Percentiles rank a stretch among this genome's conserved stretches.
Evolutionary conservation across 2,329 filamentous ascomycete genomes (phyloP).

Genomic region (Neonectria coccinea): DNA sequence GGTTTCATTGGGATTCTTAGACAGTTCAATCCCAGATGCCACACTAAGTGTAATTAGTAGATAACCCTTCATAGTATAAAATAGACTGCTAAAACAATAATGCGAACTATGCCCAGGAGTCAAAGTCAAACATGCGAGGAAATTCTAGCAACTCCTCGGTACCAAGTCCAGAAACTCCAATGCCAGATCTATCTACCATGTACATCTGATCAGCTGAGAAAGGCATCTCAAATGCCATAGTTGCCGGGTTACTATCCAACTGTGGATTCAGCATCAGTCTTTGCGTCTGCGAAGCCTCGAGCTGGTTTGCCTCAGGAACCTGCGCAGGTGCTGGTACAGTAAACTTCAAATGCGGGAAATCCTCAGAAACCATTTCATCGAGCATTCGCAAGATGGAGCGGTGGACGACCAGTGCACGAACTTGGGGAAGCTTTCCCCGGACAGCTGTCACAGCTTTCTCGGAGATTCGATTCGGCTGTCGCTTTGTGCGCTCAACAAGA

Average conservation of each 20-base stretch:
- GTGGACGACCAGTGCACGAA: conserved; percentile 25
- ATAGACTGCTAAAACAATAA: not conserved
- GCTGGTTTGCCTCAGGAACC: not conserved
- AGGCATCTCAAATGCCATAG: conserved; percentile 14
- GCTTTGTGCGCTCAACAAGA: conserved; percentile 22
- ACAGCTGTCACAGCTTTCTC: conserved; percentile 16
- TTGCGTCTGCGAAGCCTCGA: not conserved
- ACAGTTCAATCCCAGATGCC: no score
- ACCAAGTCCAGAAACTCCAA: conserved; percentile 9
- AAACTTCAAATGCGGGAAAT: conserved; percentile 13
- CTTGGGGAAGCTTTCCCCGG: conserved; percentile 27
- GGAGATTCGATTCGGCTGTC: conserved; percentile 7
- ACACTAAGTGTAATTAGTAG: no score
- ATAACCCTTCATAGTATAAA: not conserved
- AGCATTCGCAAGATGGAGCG: conserved; percentile 24
- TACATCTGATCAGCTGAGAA: conserved; percentile 19
- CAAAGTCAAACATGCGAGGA: conserved; percentile 18
- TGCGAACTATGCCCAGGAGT: not conserved
- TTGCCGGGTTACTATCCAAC: not conserved
- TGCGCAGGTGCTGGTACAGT: not conserved
- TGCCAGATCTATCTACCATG: conserved; percentile 4
- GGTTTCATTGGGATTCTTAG: no score
- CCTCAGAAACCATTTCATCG: conserved; percentile 22
- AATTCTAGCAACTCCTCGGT: conserved; percentile 14
- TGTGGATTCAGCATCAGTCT: not conserved